Base-by-base conservation (phyloP, 148 eudicot species). In the Rhododendron henanense region DNA sequence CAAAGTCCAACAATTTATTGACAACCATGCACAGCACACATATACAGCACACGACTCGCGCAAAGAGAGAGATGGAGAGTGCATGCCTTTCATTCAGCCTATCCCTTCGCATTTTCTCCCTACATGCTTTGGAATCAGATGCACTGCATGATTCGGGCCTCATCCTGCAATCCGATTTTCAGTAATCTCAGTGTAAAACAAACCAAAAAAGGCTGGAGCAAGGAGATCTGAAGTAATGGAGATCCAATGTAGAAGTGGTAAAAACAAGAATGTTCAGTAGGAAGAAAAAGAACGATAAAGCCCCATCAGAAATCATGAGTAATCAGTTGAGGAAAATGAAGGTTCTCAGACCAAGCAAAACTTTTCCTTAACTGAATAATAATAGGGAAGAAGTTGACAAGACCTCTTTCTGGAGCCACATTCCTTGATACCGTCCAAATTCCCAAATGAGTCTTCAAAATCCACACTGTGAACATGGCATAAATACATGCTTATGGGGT, bases 21-120 rank as follows among this genome's bases (percentile, higher is more conserved):
- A 75, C n/a, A 75, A 75, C 11, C n/a, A 39, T 39, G 23, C 45
- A 75, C 47, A 37, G n/a, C n/a, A 75, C 39, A 37, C 4, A 25
- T 33, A 83, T 74, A 45, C 19, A 23, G 23, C 21, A 37, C 4
- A 67, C 6, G 5, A 45, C 51, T 23, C 8, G 23, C 23, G 39
- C 25, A 25, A 50, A 82, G 78, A 74, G 53, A 31, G 76, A 74
- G 48, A 85, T 78, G 41, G 23, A 85, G 81, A 31, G 74, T 23
- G 75, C 87, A 59, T 91, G 84, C 95, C 89, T 93, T 83, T 88
- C 92, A 87, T 93, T 93, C 4, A 92, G 88, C 82, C 81, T 89
- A 63, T 93, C 92, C 85, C 95, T 85, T 10, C 95, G 89, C 84
- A 89, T 71, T 86, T 93, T 93, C 89, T 93, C 95, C 90, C 90